Conservation (phyloP, 192 early-diverging fungal genomes). For the Rhizophagus clarus region DNA sequence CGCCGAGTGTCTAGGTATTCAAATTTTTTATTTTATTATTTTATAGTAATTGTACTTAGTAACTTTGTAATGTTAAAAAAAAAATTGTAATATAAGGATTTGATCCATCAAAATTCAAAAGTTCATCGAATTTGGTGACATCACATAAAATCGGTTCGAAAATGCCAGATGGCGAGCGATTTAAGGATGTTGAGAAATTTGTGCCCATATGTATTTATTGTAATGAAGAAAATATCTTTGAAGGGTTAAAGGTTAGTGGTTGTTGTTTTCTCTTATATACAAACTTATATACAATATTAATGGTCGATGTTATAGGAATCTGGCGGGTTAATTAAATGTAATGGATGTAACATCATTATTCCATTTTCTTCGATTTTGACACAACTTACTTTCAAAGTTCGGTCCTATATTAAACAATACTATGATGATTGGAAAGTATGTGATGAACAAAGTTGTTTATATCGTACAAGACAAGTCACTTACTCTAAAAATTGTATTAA, state of each 20-base stretch:
- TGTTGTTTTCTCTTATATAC: slow-evolving; percentile 17
- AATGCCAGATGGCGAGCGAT: slow-evolving; percentile 72
- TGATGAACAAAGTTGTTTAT: slow-evolving; percentile 74
- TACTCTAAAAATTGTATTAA: slow-evolving; percentile 68
- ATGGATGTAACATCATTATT: slow-evolving; percentile 54
- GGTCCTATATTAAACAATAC: slow-evolving; percentile 68
- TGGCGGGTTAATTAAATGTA: slow-evolving; percentile 44
- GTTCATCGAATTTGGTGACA: slow-evolving; percentile 45
- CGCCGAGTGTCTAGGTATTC: slow-evolving; percentile 80
- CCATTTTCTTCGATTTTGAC: slow-evolving; percentile 51
- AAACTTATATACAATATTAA: slow-evolving; percentile 30
- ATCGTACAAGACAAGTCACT: slow-evolving; percentile 64
- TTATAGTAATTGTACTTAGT: neutral
- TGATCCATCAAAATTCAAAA: slow-evolving; percentile 65
- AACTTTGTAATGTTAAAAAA: neutral
- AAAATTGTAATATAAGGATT: slow-evolving; percentile 43
- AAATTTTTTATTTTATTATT: neutral
- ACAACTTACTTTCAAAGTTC: slow-evolving; percentile 68
- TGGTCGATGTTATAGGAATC: slow-evolving; percentile 11
- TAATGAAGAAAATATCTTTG: slow-evolving; percentile 48
- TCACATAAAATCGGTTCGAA: slow-evolving; percentile 76
- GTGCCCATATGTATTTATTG: slow-evolving; percentile 64
- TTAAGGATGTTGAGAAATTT: slow-evolving; percentile 72
- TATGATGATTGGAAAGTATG: slow-evolving; percentile 77
- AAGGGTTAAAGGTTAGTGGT: slow-evolving; percentile 35